Evolutionary conservation across 1,139 yeast genomes (phyloP).

Genomic region (Debaryomyces fabryi): DNA sequence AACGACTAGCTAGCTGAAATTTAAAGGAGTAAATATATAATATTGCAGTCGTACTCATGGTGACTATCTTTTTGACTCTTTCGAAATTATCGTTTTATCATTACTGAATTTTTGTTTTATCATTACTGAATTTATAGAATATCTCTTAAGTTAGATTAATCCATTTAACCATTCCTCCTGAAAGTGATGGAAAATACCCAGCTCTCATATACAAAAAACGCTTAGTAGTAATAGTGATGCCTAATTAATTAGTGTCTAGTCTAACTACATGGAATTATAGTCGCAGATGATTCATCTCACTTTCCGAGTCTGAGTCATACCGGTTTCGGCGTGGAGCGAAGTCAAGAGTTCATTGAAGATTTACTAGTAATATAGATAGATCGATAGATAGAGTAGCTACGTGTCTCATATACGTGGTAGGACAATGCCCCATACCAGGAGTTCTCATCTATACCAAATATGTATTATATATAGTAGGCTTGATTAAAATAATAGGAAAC

Average conservation of each 20-base stretch:
- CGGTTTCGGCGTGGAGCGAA: neutral
- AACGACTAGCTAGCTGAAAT: neutral
- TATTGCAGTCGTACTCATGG: too few species aligned
- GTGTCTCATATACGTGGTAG: neutral
- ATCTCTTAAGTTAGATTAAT: neutral
- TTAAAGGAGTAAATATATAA: too few species aligned
- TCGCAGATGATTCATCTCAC: neutral
- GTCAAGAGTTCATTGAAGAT: neutral
- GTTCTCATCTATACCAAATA: neutral
- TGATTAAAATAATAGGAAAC: neutral
- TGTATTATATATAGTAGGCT: neutral
- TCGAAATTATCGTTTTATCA: too few species aligned
- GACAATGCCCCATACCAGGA: neutral
- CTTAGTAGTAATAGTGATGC: neutral
- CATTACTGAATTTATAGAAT: neutral
- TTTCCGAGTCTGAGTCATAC: conserved; percentile 1
- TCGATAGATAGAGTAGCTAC: neutral
- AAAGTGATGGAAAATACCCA: too few species aligned
- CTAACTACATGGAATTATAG: neutral
- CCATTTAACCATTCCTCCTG: neutral
- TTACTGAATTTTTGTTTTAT: too few species aligned
- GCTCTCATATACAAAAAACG: too few species aligned
- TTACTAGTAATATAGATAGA: neutral
- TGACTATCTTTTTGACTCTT: too few species aligned
- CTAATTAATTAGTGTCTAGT: neutral